Evolutionary conservation across 176 grass and related monocot species (phyloP).

Genomic region (Hordeum vulgare): DNA sequence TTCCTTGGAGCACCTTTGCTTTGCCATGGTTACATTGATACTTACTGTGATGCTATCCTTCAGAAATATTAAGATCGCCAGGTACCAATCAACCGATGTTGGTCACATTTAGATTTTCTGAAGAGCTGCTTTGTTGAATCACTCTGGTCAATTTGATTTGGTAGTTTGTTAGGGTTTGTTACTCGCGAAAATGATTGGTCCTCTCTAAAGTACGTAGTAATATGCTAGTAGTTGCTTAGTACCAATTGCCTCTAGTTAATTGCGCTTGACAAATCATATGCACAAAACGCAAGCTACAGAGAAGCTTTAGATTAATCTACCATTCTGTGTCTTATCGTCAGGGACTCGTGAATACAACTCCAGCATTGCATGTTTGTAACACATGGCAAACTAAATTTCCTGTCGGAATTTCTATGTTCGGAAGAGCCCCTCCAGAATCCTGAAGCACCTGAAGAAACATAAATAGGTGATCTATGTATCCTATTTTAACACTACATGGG

Average conservation of each 20-base stretch:
- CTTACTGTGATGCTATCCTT: slow-evolving; percentile 84
- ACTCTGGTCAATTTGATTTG: background rate
- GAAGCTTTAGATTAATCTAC: background rate
- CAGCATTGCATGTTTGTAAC: background rate
- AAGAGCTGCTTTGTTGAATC: background rate
- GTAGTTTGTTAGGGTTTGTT: background rate
- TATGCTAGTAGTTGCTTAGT: background rate
- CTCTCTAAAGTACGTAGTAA: background rate
- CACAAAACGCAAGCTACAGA: background rate
- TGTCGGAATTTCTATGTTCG: background rate
- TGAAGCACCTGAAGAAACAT: background rate
- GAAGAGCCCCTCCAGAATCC: background rate
- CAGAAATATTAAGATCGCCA: slow-evolving; percentile 89
- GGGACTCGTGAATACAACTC: slow-evolving; percentile 24
- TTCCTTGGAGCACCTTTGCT: slow-evolving; percentile 92
- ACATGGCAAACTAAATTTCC: background rate
- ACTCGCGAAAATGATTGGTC: background rate
- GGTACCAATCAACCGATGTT: slow-evolving; percentile 43
- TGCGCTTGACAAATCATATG: background rate
- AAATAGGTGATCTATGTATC: background rate
- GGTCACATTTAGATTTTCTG: background rate
- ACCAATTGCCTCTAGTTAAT: background rate
- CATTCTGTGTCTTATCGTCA: slow-evolving; percentile 16
- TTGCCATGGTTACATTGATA: slow-evolving; percentile 75
- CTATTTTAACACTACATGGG: background rate